Evolutionary conservation across 2,329 filamentous ascomycete genomes (phyloP), one percentile per base, ranked within the genome.

Genomic region (Rhynchosporium agropyri): DNA sequence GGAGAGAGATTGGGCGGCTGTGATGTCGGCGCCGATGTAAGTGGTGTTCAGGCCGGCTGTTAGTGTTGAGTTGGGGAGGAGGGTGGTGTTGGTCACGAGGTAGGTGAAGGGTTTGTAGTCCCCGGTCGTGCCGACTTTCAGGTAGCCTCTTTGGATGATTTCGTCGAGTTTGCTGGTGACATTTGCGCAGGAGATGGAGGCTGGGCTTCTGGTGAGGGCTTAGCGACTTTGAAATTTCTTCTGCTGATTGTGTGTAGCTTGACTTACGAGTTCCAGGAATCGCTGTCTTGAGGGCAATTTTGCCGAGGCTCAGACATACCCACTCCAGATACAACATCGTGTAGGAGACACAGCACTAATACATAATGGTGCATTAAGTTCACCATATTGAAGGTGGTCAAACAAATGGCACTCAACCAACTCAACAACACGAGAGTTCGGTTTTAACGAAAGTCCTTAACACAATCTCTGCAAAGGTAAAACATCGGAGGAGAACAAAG

Each of bases 81-180:
- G 9, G 28, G 49, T 43, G 48, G 36, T 45, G 40, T 60, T 60
- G 58, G 36, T 60, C 15, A 60, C 42, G 49, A 36, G 36, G 40
- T 60, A 60, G 36, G 58, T 46, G 31, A 60, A 60, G 48, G 49
- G 58, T 12, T 60, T 60, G 40, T 60, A 60, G 42, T 60, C 58
- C 6, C 58, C 58, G 3, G 58, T 60, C 13, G 58, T 60, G 29
- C 58, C 58, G 28, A 60, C 58, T 38, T 48, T 43, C 1, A 60
- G 49, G 49, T 60, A 60, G 40, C 58, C 58, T 29, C 58, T 40
- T 6, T 28, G 4, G 31, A 60, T 13, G 29, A 60, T 60, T 6
- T 38, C 33, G 48, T 60, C 58, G 1, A 60, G 58, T 38, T 45
- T 38, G 43, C 40, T 45, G 54, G 54, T 57, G 28, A 38, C 26